Conservation (phyloP, 768 basidiomycete genomes). For the Lactarius hengduanensis region DNA sequence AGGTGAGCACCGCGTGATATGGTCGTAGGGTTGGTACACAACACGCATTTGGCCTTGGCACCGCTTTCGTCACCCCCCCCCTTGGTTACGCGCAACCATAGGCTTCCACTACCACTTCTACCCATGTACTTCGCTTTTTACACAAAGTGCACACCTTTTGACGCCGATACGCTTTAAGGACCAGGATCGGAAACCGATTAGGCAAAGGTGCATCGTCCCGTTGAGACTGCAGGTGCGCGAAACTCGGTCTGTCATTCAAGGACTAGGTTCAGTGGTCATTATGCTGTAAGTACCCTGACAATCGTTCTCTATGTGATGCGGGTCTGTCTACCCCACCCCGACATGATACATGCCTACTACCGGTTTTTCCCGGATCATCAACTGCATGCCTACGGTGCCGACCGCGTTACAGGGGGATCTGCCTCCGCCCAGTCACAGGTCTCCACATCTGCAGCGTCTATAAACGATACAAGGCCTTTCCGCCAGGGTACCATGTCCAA, state of each 20-base stretch:
- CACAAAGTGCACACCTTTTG: neutral
- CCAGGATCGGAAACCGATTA: neutral
- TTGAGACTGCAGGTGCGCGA: neutral
- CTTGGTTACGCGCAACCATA: neutral
- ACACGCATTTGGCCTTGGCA: neutral
- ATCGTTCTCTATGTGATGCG: neutral
- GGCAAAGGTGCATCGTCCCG: neutral
- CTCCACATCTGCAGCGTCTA: neutral
- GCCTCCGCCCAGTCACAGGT: neutral
- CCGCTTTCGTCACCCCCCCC: neutral
- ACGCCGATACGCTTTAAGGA: neutral
- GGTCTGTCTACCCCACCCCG: too few species aligned
- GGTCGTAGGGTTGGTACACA: too few species aligned
- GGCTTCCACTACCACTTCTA: neutral
- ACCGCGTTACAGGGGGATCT: slow-evolving; percentile 1
- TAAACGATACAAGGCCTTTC: neutral
- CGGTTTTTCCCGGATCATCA: neutral
- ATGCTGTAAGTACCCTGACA: neutral
- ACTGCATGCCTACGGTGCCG: neutral
- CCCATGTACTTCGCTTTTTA: neutral
- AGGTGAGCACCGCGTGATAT: neutral
- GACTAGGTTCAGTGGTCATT: neutral
- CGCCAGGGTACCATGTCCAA: neutral
- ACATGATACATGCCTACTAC: too few species aligned
- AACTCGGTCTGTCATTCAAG: too few species aligned